phyloP scores from a whole-genome alignment of 2,329 filamentous ascomycete species.

The Stemphylium beticola region DNA sequence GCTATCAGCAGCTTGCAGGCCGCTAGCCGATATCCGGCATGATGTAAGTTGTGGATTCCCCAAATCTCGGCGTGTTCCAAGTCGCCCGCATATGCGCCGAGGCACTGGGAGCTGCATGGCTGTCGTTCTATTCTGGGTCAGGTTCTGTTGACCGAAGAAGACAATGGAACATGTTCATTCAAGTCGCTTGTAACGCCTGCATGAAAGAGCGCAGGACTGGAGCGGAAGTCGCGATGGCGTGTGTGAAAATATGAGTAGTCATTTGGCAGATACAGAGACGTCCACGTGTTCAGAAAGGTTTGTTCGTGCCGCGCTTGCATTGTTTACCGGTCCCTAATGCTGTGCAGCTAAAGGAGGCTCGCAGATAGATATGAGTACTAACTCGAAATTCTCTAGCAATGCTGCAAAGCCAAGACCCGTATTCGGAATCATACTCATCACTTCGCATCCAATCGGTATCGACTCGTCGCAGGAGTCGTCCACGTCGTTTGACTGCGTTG shows the following conservation, averaged over 20 bases:
- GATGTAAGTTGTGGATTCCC: slow-evolving; percentile 3
- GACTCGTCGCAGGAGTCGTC: background rate
- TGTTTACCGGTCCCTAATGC: background rate
- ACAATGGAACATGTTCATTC: background rate
- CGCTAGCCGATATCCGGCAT: slow-evolving; percentile 1
- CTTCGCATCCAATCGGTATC: background rate
- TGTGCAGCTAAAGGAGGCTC: background rate
- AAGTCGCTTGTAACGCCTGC: background rate
- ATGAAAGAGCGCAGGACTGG: background rate
- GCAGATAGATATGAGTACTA: background rate
- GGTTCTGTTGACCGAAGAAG: background rate
- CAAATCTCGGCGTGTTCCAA: background rate
- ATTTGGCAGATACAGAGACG: too few relatives aligned
- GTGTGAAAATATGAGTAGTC: too few relatives aligned
- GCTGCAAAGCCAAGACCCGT: background rate
- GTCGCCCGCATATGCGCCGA: slow-evolving; percentile 1
- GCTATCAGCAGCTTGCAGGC: background rate
- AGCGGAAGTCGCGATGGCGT: too few relatives aligned
- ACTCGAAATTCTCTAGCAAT: background rate
- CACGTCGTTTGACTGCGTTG: background rate
- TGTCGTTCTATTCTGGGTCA: background rate
- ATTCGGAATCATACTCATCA: background rate
- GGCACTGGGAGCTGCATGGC: too few relatives aligned
- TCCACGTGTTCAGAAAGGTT: too few relatives aligned
- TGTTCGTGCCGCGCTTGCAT: background rate